Conservation (phyloP, 2,329 filamentous ascomycete species). For the Trichoderma arundinaceum region DNA sequence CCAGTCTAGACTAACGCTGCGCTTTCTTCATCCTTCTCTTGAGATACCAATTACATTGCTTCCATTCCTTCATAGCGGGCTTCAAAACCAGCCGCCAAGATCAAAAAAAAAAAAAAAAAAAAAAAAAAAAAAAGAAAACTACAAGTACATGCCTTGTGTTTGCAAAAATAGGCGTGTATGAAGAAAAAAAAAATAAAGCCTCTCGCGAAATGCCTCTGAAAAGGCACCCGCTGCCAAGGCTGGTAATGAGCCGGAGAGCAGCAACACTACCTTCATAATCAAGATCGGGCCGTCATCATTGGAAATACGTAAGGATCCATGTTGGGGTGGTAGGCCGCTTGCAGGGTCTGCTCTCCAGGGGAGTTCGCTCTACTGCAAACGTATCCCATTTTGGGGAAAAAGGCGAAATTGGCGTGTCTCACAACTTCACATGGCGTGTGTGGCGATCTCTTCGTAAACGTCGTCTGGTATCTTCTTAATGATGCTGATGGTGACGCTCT, state of each 20-base stretch:
- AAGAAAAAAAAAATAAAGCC: background rate
- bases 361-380: no score
- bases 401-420: background rate
- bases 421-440: constrained; percentile 71
- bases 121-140: background rate
- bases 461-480: constrained; percentile 89
- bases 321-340: no score
- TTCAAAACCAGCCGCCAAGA: background rate
- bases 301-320: no score
- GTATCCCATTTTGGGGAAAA: no score
- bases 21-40: background rate
- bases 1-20: background rate
- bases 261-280: background rate
- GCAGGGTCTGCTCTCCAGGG: no score
- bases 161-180: background rate
- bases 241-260: background rate
- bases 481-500: constrained; percentile 82
- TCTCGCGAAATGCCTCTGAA: background rate
- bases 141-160: background rate
- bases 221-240: background rate
- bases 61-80: background rate
- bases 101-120: background rate
- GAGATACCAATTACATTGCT: background rate
- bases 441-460: constrained; percentile 87
- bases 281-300: background rate